Evolutionary conservation across 2,329 filamentous ascomycete genomes (phyloP), one percentile per base, ranked within the genome.

Genomic region (Pseudopithomyces chartarum): DNA sequence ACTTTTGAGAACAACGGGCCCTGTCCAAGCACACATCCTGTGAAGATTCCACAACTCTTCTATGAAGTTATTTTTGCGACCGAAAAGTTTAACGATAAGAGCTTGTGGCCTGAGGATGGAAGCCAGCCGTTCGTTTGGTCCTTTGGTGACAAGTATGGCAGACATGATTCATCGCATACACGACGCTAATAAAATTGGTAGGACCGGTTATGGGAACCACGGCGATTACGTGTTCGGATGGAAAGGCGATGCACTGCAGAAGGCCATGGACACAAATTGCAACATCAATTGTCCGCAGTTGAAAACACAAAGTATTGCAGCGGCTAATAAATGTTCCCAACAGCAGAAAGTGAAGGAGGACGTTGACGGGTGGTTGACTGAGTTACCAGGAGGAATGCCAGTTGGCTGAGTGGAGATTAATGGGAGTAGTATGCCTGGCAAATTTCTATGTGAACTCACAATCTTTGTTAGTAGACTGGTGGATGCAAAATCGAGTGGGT

Each of bases 341-440:
- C 81, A 85, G 11, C 80, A 81, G 0, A 81, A 82, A 1, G 83
- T 95, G 39, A 82, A 88, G 60, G 92, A 95, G 72, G 91, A 94
- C 66, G 85, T 95, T 10, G 91, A 95, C 65, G 90, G 90, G 63
- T 90, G 91, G 82, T 79, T 97, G 40, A 62, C 52, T 6, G 63
- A 68, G 45, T 45, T 68, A 33, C 65, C 65, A 1, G 65, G 65
- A 10, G 65, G 65, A n/a, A 58, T 58, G 56, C 56, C 42, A 12
- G 32, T 57, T 13, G 17, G 36, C 10, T 51, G 23, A 42, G 29
- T 6, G 10, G 10, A 10, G n/a, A 10, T 40, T 4, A 5, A 29
- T 29, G 26, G 8, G 26, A 29, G 8, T 29, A 29, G 26, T 5
- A 29, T 29, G 26, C 8, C 26, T 8, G 26, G 26, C n/a, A 29